Evolutionary conservation across 257 asterid species (phyloP), one percentile per base, ranked within the genome.

Genomic region (Nicotiana sylvestris): DNA sequence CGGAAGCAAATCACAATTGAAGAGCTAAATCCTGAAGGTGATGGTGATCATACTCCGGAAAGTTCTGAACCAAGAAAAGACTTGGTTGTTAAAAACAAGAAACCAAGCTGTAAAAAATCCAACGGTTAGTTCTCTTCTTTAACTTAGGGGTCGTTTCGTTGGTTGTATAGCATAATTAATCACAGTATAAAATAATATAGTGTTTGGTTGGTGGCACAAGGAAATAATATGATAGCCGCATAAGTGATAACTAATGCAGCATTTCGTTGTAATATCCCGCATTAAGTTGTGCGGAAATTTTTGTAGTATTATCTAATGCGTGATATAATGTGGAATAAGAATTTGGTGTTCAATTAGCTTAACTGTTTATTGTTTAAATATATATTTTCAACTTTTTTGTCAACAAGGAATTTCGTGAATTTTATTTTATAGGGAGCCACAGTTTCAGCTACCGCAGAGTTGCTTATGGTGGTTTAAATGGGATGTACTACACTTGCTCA

Each of bases 401-500:
- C 46, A 30, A 43, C 51, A 11, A 5, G 78, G 21, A 83, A 57
- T 84, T 64, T 49, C 78, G 85, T 82, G 82, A 16, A 15, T 79
- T 43, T 51, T 76, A 72, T 17, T 61, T 80, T 30, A 30, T 83
- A 92, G 98, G 92, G 80, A 25, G 33, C 35, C 91, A 89, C 81
- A 88, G 87, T 67, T 86, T 82, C 80, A 87, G 92, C 83, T 95
- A 81, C 85, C 90, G 86, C 78, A 88, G 93, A 81, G 92, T 90
- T 0, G 88, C 93, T 3, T 92, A 89, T 81, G 98, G 96, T 66
- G 96, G 96, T 77, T 80, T 60, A 3, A 86, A 91, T 80, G 98
- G 98, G 66, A 72, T 82, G 65, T 86, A 89, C 82, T 92, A 92
- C 82, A 82, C 92, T 80, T 89, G 92, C 66, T 89, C 97, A 0